Percentiles rank a stretch among this genome's conserved stretches.
These are phyloP conservation scores for Citrus trifoliata DNA, from an alignment of 345 rosid genomes.

Conservation along the genomic window DNA sequence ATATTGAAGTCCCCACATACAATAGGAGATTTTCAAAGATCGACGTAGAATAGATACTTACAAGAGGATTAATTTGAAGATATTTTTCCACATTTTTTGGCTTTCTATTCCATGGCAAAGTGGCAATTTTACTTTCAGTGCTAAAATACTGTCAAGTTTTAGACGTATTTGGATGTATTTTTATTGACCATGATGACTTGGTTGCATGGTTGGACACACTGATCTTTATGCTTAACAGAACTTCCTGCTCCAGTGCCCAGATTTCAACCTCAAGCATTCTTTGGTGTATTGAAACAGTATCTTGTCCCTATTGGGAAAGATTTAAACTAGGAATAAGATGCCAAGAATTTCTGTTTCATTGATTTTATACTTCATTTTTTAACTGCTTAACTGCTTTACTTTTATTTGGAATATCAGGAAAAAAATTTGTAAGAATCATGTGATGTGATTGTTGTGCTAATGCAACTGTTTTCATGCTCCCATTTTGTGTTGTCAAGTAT, in stretches of 20 bases:
- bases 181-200: background rate
- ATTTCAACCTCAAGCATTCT: background rate
- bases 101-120: background rate
- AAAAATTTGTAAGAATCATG: background rate
- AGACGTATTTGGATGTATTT: background rate
- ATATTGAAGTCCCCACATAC: constrained; percentile 3
- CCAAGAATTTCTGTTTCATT: background rate
- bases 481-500: background rate
- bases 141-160: background rate
- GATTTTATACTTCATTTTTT: background rate
- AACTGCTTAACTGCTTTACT: background rate
- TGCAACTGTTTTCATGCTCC: background rate
- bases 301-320: background rate
- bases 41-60: background rate
- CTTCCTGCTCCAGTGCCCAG: background rate
- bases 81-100: background rate
- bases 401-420: background rate
- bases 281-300: background rate
- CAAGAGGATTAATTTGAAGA: background rate
- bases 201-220: background rate
- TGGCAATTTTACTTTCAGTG: background rate
- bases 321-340: background rate
- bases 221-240: background rate
- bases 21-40: constrained; percentile 11
- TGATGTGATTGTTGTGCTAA: background rate